These are phyloP conservation scores for Grigorovia transvaalensis DNA, from an alignment of 805 yeast species.

Conservation along the genomic window DNA sequence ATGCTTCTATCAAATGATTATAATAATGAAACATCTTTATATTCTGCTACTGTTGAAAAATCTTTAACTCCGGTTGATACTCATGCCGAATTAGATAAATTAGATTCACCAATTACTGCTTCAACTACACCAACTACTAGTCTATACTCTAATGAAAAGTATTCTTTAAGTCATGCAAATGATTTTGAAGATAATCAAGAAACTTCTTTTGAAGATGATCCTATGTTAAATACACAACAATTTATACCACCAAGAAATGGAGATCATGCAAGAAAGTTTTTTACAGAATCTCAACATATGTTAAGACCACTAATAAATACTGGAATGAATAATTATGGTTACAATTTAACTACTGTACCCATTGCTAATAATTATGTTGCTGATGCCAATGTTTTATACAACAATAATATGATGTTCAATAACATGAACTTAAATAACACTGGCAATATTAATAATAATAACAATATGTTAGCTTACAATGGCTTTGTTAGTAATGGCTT, in stretches of 20 bases:
- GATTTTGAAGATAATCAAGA: neutral
- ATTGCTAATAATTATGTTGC: neutral
- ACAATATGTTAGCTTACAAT: neutral
- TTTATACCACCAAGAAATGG: neutral
- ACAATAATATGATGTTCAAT: neutral
- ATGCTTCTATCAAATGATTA: neutral
- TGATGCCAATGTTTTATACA: neutral
- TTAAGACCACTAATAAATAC: neutral
- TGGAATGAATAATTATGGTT: neutral
- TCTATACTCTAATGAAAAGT: neutral
- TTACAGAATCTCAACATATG: neutral
- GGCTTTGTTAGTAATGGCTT: neutral
- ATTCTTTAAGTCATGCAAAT: neutral
- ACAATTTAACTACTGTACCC: neutral
- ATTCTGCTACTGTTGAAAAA: neutral
- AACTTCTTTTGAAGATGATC: neutral
- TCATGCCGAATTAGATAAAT: neutral
- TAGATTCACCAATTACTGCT: neutral
- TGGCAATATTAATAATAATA: no score
- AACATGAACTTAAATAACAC: no score
- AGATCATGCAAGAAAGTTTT: neutral
- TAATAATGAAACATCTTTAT: neutral
- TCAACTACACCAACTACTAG: neutral
- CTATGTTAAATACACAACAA: neutral
- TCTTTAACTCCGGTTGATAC: neutral